phyloP scores from a whole-genome alignment of 225 moss, liverwort and hornwort species.

The Pleurozium schreberi region DNA sequence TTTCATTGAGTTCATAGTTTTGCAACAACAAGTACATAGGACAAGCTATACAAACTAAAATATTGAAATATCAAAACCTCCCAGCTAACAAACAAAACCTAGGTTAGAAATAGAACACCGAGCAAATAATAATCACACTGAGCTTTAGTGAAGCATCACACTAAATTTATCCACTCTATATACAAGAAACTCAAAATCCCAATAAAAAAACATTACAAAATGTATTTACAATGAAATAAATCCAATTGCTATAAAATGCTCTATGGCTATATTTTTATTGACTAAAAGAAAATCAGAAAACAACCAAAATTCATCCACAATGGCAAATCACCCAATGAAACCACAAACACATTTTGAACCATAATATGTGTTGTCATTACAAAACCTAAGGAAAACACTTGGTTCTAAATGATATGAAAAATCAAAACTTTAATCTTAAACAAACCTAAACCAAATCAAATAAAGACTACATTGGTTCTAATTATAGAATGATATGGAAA shows the following conservation, averaged over 20 bases:
- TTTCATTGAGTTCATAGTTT: too few relatives aligned
- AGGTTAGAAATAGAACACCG: too few relatives aligned
- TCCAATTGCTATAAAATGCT: not conserved
- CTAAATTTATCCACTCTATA: not conserved
- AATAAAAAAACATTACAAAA: not conserved
- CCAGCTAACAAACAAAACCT: too few relatives aligned
- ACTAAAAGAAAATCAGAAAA: not conserved
- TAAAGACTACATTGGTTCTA: too few relatives aligned
- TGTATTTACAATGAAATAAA: not conserved
- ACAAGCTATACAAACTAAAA: too few relatives aligned
- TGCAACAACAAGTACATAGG: too few relatives aligned
- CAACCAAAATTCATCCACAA: not conserved
- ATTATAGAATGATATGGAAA: too few relatives aligned
- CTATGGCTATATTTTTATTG: rapidly evolving
- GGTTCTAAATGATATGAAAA: not conserved
- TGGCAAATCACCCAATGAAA: not conserved
- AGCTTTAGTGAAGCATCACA: too few relatives aligned
- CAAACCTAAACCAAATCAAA: not conserved
- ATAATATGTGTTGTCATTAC: not conserved
- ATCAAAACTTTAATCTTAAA: not conserved
- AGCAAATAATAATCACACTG: too few relatives aligned
- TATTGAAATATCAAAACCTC: too few relatives aligned
- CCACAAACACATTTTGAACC: not conserved
- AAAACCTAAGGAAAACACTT: not conserved
- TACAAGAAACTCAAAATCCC: not conserved